These are phyloP conservation scores for Solanum chiquidenum DNA, from an alignment of 257 asterid genomes.

Conservation along the genomic window DNA sequence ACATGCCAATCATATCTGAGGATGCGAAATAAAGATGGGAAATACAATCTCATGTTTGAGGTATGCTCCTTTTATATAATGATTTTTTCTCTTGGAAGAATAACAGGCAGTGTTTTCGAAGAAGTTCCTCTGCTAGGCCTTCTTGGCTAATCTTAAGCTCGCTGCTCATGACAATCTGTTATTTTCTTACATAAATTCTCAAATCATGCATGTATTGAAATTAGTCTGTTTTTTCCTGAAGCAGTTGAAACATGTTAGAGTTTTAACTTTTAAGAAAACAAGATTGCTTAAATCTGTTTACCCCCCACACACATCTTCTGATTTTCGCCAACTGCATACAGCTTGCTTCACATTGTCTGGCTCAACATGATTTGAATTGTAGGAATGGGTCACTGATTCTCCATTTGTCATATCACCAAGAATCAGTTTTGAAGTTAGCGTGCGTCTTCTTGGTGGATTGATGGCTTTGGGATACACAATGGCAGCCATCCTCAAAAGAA, in stretches of 20 bases:
- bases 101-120: neutral
- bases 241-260: neutral
- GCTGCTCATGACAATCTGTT: neutral
- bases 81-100: neutral
- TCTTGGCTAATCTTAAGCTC: neutral
- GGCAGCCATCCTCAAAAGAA: constrained; percentile 93
- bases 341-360: neutral
- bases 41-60: constrained; percentile 99
- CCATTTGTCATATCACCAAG: constrained; percentile 99
- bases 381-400: constrained; percentile 96
- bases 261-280: neutral
- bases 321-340: neutral
- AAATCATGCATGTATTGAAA: neutral
- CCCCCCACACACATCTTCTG: neutral
- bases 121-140: neutral
- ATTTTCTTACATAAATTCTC: neutral
- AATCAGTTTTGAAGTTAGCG: constrained; percentile 96
- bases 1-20: constrained; percentile 93
- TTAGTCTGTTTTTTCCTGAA: neutral
- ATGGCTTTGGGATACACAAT: constrained; percentile 99
- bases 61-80: constrained; percentile 21
- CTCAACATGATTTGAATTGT: constrained; percentile 13
- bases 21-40: constrained; percentile 97
- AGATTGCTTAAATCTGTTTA: neutral
- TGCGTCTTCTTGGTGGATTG: constrained; percentile 94